These are phyloP conservation scores for Oropetium thomaeum DNA, from an alignment of 176 grass and related monocot species.

Conservation along the genomic window DNA sequence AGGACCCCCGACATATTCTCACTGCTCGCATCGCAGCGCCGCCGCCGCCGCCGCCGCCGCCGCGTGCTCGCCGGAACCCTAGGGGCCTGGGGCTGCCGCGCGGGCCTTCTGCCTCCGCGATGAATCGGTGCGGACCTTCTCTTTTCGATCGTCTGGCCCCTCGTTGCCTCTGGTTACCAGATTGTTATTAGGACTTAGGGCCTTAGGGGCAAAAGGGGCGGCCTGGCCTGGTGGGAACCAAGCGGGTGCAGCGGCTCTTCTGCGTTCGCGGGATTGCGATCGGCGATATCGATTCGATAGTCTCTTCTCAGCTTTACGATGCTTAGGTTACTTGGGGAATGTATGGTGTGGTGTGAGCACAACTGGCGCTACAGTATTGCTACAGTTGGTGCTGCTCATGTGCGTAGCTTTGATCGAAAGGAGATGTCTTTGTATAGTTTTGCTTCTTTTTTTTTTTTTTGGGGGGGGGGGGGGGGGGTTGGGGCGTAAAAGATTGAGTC, in stretches of 20 bases:
- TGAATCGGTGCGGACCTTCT: constrained; percentile 51
- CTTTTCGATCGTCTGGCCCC: not conserved
- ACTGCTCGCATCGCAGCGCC: not conserved
- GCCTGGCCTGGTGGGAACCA: not conserved
- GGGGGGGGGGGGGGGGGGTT: no score
- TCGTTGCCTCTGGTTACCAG: not conserved
- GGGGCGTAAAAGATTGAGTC: not conserved
- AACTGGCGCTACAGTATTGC: not conserved
- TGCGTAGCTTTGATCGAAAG: not conserved
- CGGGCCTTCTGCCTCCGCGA: constrained; percentile 1
- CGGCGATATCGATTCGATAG: not conserved
- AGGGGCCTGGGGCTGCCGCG: constrained; percentile 12
- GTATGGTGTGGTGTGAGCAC: constrained; percentile 8
- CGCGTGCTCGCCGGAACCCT: constrained; percentile 35
- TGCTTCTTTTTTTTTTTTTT: no score
- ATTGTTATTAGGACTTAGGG: no score
- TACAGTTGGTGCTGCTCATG: not conserved
- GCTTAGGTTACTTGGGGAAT: not conserved
- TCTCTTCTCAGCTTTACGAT: not conserved
- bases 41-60: constrained; percentile 7
- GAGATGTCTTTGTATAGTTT: not conserved
- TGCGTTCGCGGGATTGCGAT: not conserved
- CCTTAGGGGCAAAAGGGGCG: not conserved
- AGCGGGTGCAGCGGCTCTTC: not conserved
- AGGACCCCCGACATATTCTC: not conserved